A percentile compares a stretch with the other conserved stretches of the same genome.
Evolutionary conservation across 2,329 filamentous ascomycete genomes (phyloP).

Genomic region (Lachnellula arida): DNA sequence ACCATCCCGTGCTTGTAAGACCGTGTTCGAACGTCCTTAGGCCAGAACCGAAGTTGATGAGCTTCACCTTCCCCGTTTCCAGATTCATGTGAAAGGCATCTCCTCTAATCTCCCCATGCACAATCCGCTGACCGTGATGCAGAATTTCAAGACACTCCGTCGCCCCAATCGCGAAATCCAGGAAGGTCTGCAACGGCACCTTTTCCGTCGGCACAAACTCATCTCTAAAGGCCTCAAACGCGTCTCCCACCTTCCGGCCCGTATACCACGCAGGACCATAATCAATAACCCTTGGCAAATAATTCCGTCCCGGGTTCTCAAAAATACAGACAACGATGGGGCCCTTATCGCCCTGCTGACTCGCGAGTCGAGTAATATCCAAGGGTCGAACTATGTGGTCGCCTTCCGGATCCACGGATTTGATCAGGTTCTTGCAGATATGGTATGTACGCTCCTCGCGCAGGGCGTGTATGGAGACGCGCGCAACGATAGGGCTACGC

Average conservation of each 20-base stretch:
- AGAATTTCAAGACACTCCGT: conserved; percentile 81
- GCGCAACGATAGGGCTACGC: conserved; percentile 57
- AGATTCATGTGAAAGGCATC: conserved; percentile 86
- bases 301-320: conserved; percentile 70
- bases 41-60: conserved; percentile 83
- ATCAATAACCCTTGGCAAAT: conserved; percentile 64
- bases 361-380: conserved; percentile 68
- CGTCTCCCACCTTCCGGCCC: conserved; percentile 48
- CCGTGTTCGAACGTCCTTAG: conserved; percentile 87
- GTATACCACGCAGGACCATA: conserved; percentile 72
- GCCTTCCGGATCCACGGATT: conserved; percentile 66
- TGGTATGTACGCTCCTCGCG: conserved; percentile 86
- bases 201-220: conserved; percentile 47
- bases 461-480: conserved; percentile 75
- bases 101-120: conserved; percentile 85
- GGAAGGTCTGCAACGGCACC: conserved; percentile 69
- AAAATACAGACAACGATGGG: conserved; percentile 78
- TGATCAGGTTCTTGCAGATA: conserved; percentile 68
- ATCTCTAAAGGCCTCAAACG: conserved; percentile 28
- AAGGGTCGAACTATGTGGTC: conserved; percentile 76
- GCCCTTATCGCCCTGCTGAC: conserved; percentile 62
- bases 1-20: conserved; percentile 81
- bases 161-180: conserved; percentile 88
- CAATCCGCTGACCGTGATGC: conserved; percentile 81
- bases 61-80: conserved; percentile 66